Evolutionary conservation across 257 asterid genomes (phyloP), one percentile per base, ranked within the genome.

Genomic region (Catharanthus roseus): DNA sequence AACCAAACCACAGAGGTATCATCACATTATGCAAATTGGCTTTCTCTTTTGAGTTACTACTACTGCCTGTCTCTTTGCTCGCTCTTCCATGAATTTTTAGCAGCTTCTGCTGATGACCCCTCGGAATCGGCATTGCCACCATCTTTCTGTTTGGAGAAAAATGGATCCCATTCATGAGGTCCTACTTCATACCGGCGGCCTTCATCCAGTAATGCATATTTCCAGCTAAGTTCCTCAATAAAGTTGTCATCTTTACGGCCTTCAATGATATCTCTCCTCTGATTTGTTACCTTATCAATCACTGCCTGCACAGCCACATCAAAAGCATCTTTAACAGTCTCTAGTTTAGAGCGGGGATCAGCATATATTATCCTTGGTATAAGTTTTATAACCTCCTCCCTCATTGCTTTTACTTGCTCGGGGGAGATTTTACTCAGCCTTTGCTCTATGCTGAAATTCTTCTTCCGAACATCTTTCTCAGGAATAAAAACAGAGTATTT

Each of bases 111-210:
- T 23, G 90, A 72, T 49, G 86, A 81, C 45, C 78, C 79, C 62
- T 67, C 75, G 54, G 86, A 50, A 66, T 79, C 77, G 31, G 77
- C 74, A 33, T 72, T 53, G 13, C 82, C 83, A 34, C 82, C 83
- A 34, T 80, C 80, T 3, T 83, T 87, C 7, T 81, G 85, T 77
- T 83, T 81, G 2, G 87, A 82, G 70, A 92, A 92, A 76, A 75
- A 90, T 45, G 96, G 89, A 83, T 92, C 97, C 96, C 96, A 92
- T 78, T 85, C 95, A 64, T 89, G 96, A 72, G 89, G 85, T 56
- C 82, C 78, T 36, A 79, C 29, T 9, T 71, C 65, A 23, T 33
- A 54, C 71, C 80, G 70, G 28, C 80, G 70, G 28, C 89, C 95
- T 70, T 87, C 90, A 34, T 80, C 95, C 29, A 84, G 26, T 76